Evolutionary conservation across 1,139 yeast species (phyloP).

Genomic region (Kodamaea suecica): DNA sequence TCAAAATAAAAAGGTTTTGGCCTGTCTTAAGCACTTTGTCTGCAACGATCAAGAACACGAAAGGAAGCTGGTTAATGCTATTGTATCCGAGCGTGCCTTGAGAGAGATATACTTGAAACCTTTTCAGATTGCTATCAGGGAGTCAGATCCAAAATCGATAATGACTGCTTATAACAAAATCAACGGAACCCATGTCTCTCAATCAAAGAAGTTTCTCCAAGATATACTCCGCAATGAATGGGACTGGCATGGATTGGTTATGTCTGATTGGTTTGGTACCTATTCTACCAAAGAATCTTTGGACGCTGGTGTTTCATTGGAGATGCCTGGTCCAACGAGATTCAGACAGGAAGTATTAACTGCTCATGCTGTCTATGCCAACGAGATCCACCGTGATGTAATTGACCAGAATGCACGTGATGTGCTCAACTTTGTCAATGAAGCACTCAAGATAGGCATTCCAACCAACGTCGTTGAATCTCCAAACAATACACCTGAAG

Average conservation of each 20-base stretch:
- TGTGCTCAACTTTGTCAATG: constrained; percentile 17
- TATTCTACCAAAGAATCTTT: constrained; percentile 47
- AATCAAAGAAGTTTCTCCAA: constrained; percentile 38
- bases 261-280: constrained; percentile 68
- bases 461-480: constrained; percentile 14
- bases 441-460: constrained; percentile 16
- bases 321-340: constrained; percentile 61
- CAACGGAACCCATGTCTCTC: constrained; percentile 55
- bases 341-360: constrained; percentile 42
- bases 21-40: constrained; percentile 58
- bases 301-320: constrained; percentile 57
- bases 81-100: constrained; percentile 54
- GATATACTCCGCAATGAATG: constrained; percentile 53
- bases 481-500: constrained; percentile 16
- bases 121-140: constrained; percentile 55
- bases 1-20: constrained; percentile 50
- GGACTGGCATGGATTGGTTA: constrained; percentile 52
- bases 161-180: constrained; percentile 63
- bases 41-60: constrained; percentile 61
- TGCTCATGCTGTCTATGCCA: constrained; percentile 33
- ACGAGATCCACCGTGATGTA: constrained; percentile 20
- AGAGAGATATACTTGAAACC: constrained; percentile 61
- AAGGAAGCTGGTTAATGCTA: constrained; percentile 46
- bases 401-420: constrained; percentile 17
- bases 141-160: constrained; percentile 47